Conservation (phyloP, 192 early-diverging fungal species). For the Backusella sp. region DNA sequence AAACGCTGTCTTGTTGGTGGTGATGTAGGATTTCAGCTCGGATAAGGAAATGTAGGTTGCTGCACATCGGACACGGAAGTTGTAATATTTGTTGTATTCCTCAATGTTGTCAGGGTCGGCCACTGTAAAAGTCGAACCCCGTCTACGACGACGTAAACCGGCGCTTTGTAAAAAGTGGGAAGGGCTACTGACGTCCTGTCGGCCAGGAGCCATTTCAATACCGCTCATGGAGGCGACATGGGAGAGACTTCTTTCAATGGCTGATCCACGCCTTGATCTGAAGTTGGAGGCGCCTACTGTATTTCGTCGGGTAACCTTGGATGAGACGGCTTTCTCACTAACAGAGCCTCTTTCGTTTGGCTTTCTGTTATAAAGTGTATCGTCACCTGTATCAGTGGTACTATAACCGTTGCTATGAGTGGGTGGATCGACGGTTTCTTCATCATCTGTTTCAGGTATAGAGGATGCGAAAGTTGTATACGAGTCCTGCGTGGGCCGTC, state of each 20-base stretch:
- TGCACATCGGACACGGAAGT: constrained; percentile 24
- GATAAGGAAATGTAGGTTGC: constrained; percentile 52
- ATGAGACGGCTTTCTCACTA: not conserved
- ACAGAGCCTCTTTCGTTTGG: not conserved
- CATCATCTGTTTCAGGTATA: constrained; percentile 1
- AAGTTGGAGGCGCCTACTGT: not conserved
- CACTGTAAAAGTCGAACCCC: not conserved
- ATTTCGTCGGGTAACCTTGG: not conserved
- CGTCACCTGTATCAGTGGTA: not conserved
- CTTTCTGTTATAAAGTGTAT: not conserved
- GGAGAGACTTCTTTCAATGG: not conserved
- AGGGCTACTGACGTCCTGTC: too few species aligned
- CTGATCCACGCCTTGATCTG: not conserved
- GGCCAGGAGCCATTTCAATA: not conserved
- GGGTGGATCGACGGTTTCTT: not conserved
- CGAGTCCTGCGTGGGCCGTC: not conserved
- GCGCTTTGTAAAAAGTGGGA: not conserved
- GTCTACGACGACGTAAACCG: not conserved
- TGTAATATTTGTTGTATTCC: constrained; percentile 19
- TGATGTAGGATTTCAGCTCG: constrained; percentile 78
- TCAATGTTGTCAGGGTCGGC: not conserved
- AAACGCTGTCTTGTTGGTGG: constrained; percentile 84
- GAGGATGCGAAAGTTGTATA: not conserved
- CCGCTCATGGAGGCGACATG: not conserved
- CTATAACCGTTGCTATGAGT: not conserved